Percentiles rank a stretch among this genome's conserved stretches.
These are phyloP conservation scores for Fusarium newnesense DNA, from an alignment of 2,329 filamentous ascomycete genomes.

Conservation along the genomic window DNA sequence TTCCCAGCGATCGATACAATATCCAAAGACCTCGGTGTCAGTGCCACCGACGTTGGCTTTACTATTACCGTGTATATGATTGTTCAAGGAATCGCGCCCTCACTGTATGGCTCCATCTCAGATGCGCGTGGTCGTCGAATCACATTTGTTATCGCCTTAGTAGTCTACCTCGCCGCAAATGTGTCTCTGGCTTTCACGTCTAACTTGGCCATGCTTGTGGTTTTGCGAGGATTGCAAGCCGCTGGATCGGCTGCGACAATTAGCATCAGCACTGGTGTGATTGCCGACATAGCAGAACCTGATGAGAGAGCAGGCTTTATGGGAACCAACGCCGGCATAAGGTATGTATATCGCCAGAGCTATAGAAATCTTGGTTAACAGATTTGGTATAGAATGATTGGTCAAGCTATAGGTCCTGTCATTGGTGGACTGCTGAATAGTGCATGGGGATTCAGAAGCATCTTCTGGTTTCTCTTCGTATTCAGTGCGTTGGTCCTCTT, in stretches of 20 bases:
- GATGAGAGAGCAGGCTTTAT: conserved; percentile 36
- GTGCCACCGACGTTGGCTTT: neutral
- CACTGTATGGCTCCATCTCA: neutral
- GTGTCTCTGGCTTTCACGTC: neutral
- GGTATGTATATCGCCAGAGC: neutral
- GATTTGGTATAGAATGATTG: conserved; percentile 6
- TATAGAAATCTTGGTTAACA: neutral
- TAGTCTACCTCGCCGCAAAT: neutral
- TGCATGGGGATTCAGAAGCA: conserved; percentile 45
- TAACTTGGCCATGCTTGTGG: neutral
- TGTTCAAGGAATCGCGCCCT: neutral
- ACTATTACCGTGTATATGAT: neutral
- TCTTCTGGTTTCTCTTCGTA: conserved; percentile 46
- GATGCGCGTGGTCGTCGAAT: neutral
- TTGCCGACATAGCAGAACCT: conserved; percentile 35
- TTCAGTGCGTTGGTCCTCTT: conserved; percentile 32
- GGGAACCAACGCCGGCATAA: conserved; percentile 23
- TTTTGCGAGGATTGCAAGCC: conserved; percentile 31
- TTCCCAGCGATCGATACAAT: neutral
- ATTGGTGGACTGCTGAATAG: conserved; percentile 46
- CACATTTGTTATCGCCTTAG: neutral
- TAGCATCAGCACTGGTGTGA: conserved; percentile 40
- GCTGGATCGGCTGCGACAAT: conserved; percentile 37
- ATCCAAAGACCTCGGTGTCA: neutral
- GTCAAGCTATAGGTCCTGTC: conserved; percentile 47